Conservation (phyloP, 495 filamentous ascomycete species). For the Neurospora sp. region DNA sequence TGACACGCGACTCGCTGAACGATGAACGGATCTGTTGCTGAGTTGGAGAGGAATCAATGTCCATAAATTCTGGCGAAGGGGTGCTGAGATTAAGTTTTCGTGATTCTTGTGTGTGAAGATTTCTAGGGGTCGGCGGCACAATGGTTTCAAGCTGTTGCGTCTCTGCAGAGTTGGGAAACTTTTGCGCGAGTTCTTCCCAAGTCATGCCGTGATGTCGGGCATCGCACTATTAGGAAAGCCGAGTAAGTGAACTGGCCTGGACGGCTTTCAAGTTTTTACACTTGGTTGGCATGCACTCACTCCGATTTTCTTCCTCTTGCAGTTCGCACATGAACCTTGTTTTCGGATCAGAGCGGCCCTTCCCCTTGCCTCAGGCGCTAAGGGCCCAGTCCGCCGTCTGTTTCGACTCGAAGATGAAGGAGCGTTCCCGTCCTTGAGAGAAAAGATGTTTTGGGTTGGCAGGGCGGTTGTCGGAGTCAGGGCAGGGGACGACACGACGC, state of each 20-base stretch:
- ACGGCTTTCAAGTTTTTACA: background rate
- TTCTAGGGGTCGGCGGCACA: constrained; percentile 12
- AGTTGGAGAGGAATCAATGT: constrained; percentile 18
- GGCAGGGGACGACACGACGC: constrained; percentile 28
- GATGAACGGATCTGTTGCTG: constrained; percentile 22
- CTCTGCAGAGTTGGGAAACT: constrained; percentile 32
- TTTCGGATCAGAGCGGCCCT: constrained; percentile 40
- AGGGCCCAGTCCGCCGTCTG: constrained; percentile 36
- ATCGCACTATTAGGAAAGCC: constrained; percentile 29
- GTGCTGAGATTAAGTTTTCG: constrained; percentile 5
- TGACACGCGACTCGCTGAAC: constrained; percentile 32
- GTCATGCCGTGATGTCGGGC: constrained; percentile 41
- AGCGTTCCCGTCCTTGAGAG: constrained; percentile 37
- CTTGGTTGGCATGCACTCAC: constrained; percentile 24
- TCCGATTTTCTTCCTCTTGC: constrained; percentile 37
- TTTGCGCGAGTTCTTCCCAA: constrained; percentile 37
- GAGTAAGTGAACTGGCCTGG: constrained; percentile 5
- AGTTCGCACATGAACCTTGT: constrained; percentile 38
- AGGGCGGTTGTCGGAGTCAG: constrained; percentile 5
- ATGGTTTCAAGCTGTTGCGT: constrained; percentile 15
- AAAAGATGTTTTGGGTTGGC: constrained; percentile 34
- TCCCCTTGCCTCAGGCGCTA: constrained; percentile 35
- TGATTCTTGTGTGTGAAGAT: constrained; percentile 18
- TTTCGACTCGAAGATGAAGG: constrained; percentile 34
- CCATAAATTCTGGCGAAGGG: constrained; percentile 10